Evolutionary conservation across 1,284 basidiomycete genomes (phyloP), one percentile per base, ranked within the genome.

Genomic region (Cerrena zonata): DNA sequence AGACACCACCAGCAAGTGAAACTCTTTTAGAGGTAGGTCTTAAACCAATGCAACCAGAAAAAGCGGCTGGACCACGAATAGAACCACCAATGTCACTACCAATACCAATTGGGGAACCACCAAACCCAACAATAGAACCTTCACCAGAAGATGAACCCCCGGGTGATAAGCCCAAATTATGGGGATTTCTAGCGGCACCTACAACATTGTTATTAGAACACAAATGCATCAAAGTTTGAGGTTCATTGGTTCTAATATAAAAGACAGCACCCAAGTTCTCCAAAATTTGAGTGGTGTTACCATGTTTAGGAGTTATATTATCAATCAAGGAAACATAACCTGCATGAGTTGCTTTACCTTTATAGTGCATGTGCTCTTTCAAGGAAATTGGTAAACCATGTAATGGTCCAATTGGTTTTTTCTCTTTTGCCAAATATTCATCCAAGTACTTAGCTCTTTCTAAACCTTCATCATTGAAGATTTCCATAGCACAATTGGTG

Each of bases 11-110:
- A 41, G 53, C 56, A 1, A 53, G 48, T 4, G 61, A 59, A 19
- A 60, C 41, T 19, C 61, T 56, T 27, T 57, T 44, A n/a, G 51
- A 52, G 5, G 58, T 57, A 3, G 91, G 88, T 63, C 93, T 94
- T 46, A 95, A 61, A 10, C 85, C 80, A 59, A 86, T 94, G 22
- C 89, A 73, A 0, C 93, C 93, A 55, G 84, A 88, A 61, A 86
- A 92, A 2, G 78, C 75, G 0, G 90, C 71, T 0, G 92, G 92
- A 47, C 93, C 90, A 2, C 92, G 56, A 52, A 83, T 64, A 61
- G 60, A 62, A 4, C 86, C 85, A 45, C 85, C 85, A 36, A 87
- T 77, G 60, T 89, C 85, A 2, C 80, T 80, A 12, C 86, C 84
- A 10, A 88, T 75, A 23, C 86, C 86, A 11, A 88, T 60, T 0